phyloP scores from a whole-genome alignment of 345 rosid genomes.

The Arabidopsis suecica region DNA sequence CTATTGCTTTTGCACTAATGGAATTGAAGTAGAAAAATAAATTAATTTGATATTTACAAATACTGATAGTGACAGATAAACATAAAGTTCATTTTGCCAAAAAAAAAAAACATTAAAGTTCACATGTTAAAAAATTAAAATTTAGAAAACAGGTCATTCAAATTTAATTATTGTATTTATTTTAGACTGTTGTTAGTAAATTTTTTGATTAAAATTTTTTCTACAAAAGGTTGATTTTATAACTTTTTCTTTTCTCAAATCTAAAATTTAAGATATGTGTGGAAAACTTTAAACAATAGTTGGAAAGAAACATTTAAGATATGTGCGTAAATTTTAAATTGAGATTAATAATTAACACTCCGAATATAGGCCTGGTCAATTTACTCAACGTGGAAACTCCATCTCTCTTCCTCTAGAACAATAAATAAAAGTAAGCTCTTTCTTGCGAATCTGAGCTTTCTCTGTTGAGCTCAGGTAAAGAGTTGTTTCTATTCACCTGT shows the following conservation, averaged over 20 bases:
- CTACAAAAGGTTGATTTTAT: neutral
- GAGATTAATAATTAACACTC: neutral
- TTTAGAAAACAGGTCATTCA: neutral
- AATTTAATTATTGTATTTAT: neutral
- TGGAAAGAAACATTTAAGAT: no score
- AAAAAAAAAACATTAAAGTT: no score
- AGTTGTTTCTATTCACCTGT: neutral
- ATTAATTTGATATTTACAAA: no score
- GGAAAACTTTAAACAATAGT: neutral
- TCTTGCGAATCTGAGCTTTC: conserved; percentile 30
- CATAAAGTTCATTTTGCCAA: no score
- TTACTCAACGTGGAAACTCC: neutral
- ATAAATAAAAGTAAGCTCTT: neutral
- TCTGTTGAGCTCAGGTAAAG: conserved; percentile 36
- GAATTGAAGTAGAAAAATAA: neutral
- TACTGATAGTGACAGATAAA: no score
- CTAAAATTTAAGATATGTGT: neutral
- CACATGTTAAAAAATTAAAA: neutral
- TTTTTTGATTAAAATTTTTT: neutral
- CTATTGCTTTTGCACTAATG: neutral
- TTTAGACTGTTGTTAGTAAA: neutral
- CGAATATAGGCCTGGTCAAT: neutral
- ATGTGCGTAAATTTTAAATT: neutral
- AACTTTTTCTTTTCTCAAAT: no score
- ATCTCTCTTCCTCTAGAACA: neutral